A percentile compares a stretch with the other conserved stretches of the same genome.
Evolutionary conservation across 352 stramenopile genomes (phyloP).

Genomic region (Lagenidium sp.): DNA sequence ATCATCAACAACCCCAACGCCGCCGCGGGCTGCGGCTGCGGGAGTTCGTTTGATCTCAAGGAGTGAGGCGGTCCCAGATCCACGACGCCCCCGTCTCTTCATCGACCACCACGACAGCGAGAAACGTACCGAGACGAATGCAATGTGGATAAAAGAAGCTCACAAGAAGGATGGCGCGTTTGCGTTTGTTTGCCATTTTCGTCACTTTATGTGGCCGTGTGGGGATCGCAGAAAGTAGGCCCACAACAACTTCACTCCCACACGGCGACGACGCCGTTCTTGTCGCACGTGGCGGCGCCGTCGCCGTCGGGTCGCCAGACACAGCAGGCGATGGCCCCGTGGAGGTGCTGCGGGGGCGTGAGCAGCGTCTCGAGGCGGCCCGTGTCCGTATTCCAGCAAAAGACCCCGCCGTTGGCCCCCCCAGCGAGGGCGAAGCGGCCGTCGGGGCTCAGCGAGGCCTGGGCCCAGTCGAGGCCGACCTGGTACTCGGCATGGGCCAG

Average conservation of each 20-base stretch:
- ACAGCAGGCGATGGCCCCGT: conserved; percentile 66
- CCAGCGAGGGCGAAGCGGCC: conserved; percentile 46
- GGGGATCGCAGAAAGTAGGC: no score
- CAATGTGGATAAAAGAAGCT: no score
- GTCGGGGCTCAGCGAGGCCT: conserved; percentile 69
- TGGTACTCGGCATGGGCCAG: conserved; percentile 46
- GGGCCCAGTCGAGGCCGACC: conserved; percentile 72
- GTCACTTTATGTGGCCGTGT: background rate
- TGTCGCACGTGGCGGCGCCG: conserved; percentile 63
- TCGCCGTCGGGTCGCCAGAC: conserved; percentile 63
- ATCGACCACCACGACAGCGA: no score
- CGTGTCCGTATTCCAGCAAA: conserved; percentile 53
- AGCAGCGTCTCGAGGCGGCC: conserved; percentile 49
- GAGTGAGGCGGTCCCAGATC: no score
- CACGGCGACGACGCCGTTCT: conserved; percentile 73
- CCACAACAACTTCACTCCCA: no score
- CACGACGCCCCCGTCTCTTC: no score
- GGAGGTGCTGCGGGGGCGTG: conserved; percentile 41
- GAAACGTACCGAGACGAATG: no score
- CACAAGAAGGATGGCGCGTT: no score
- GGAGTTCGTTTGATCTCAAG: conserved; percentile 97
- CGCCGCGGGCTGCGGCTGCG: conserved; percentile 95
- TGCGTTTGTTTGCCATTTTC: background rate
- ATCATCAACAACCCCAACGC: conserved; percentile 97
- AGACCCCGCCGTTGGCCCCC: conserved; percentile 35